Evolutionary conservation across 768 basidiomycete species (phyloP).

Genomic region (Rhodocollybia butyracea): DNA sequence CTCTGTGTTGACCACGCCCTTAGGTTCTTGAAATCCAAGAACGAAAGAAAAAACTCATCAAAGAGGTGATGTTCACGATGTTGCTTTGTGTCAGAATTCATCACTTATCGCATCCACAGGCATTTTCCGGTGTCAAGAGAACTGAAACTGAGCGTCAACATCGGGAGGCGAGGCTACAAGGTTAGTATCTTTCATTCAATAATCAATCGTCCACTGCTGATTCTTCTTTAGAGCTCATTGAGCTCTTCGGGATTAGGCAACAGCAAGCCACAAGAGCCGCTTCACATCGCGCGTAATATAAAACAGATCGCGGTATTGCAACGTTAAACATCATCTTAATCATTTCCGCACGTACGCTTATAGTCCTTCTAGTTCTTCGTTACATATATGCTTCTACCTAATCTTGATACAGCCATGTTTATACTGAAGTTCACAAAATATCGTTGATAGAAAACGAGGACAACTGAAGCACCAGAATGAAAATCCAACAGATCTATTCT

Average conservation of each 20-base stretch:
- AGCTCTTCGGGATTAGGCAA: slow-evolving; percentile 47
- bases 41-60: slow-evolving; percentile 74
- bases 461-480: too few relatives aligned
- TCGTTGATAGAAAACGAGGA: too few relatives aligned
- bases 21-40: slow-evolving; percentile 83
- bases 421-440: too few relatives aligned
- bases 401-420: neutral
- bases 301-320: too few relatives aligned
- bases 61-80: slow-evolving; percentile 51
- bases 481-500: too few relatives aligned
- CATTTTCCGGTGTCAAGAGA: slow-evolving; percentile 79
- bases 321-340: too few relatives aligned
- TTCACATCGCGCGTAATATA: too few relatives aligned
- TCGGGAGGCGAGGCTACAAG: slow-evolving; percentile 80
- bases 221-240: slow-evolving; percentile 48
- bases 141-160: slow-evolving; percentile 74
- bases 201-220: neutral
- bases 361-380: too few relatives aligned
- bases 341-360: too few relatives aligned
- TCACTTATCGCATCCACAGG: slow-evolving; percentile 37
- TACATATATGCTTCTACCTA: too few relatives aligned
- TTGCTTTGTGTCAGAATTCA: neutral
- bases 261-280: slow-evolving; percentile 12
- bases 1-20: neutral
- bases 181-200: slow-evolving; percentile 29